Percentiles rank a stretch among this genome's conserved stretches.
These are phyloP conservation scores for Candida parachauliodes DNA, from an alignment of 805 yeast species.

Conservation along the genomic window DNA sequence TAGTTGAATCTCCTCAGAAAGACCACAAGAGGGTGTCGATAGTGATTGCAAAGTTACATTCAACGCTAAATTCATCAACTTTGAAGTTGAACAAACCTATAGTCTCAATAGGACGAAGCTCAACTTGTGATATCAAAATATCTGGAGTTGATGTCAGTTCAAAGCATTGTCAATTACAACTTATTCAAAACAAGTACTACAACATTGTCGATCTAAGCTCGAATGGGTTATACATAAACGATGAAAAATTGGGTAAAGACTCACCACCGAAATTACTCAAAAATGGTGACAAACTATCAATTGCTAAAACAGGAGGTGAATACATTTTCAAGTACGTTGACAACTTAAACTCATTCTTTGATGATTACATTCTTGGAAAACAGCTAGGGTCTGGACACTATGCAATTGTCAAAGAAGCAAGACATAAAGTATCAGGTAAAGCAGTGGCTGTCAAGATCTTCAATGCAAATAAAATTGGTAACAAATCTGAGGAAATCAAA, in stretches of 20 bases:
- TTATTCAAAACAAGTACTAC: constrained; percentile 26
- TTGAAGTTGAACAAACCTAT: constrained; percentile 18
- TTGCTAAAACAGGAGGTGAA: constrained; percentile 50
- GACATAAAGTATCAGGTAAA: constrained; percentile 52
- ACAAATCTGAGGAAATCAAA: constrained; percentile 32
- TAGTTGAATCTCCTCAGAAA: constrained; percentile 7
- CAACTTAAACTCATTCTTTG: constrained; percentile 45
- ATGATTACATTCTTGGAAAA: constrained; percentile 52
- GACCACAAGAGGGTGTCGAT: constrained; percentile 1
- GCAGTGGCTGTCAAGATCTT: constrained; percentile 73
- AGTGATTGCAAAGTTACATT: constrained; percentile 11
- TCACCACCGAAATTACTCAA: constrained; percentile 47
- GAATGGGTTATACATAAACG: constrained; percentile 69
- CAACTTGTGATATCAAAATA: constrained; percentile 54
- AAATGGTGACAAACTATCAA: constrained; percentile 60
- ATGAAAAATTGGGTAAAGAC: constrained; percentile 46
- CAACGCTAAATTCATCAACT: constrained; percentile 16
- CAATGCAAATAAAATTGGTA: constrained; percentile 45
- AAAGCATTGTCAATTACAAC: constrained; percentile 53
- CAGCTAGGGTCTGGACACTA: constrained; percentile 76
- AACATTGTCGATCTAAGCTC: constrained; percentile 56
- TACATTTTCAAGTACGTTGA: constrained; percentile 46
- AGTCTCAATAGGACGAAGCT: constrained; percentile 49
- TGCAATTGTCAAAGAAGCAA: constrained; percentile 75
- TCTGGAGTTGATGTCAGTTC: constrained; percentile 63